phyloP scores from a whole-genome alignment of 2,329 filamentous ascomycete species.

The Fusarium newnesense region DNA sequence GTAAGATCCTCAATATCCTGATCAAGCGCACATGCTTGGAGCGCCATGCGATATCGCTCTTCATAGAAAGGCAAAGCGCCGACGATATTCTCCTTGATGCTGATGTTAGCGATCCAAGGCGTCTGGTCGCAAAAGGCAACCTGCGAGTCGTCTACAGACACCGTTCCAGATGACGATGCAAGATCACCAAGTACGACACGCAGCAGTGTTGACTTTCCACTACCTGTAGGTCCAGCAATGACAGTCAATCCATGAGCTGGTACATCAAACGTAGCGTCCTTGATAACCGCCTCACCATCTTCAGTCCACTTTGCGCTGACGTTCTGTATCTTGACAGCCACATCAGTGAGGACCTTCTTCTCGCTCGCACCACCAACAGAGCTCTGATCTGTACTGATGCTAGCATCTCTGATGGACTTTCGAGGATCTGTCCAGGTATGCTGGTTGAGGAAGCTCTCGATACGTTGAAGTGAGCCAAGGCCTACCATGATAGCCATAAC shows the following conservation, averaged over 20 bases:
- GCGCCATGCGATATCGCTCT: background rate
- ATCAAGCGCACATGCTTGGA: background rate
- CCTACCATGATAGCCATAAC: background rate
- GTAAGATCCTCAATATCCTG: background rate
- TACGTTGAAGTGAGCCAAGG: background rate
- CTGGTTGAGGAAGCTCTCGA: background rate
- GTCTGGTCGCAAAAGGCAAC: background rate
- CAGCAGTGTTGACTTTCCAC: background rate
- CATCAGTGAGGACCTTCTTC: background rate
- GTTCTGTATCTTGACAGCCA: background rate
- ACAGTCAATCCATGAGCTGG: background rate
- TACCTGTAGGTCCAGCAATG: background rate
- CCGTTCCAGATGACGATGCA: background rate
- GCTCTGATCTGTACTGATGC: background rate
- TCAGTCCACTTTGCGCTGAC: background rate
- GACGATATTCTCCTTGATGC: background rate
- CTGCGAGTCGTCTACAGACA: background rate
- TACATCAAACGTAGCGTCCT: background rate
- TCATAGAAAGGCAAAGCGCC: background rate
- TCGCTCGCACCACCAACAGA: accelerated
- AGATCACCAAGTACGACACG: background rate
- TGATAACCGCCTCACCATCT: background rate
- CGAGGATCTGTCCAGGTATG: background rate
- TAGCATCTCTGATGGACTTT: background rate
- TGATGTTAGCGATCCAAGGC: background rate